Percentiles rank a stretch among this genome's conserved stretches.
Conservation (phyloP, 2,329 filamentous ascomycete genomes). For the Daldinia sp. region DNA sequence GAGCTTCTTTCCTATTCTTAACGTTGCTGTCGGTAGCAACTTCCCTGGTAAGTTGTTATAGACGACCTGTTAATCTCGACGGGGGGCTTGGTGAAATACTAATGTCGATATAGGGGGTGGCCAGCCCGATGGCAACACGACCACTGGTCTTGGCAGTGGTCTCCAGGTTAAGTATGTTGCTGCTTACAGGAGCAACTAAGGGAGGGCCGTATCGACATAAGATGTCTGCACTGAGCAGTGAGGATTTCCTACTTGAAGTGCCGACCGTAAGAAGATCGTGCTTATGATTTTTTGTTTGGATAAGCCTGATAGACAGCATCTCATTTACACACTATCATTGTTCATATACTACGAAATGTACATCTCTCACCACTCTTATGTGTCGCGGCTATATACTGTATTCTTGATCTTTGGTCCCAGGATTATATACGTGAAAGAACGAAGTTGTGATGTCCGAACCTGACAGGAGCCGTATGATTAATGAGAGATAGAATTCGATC, state of each 20-base stretch:
- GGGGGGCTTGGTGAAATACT: neutral
- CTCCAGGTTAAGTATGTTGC: conserved; percentile 34
- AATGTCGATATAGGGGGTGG: conserved; percentile 18
- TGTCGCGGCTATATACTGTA: neutral
- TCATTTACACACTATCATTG: neutral
- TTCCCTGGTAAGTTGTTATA: conserved; percentile 17
- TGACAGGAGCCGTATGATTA: no score
- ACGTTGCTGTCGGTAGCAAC: conserved; percentile 33
- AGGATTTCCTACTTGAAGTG: neutral
- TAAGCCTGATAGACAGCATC: neutral
- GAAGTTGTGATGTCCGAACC: neutral
- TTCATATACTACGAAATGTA: neutral
- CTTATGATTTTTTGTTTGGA: neutral
- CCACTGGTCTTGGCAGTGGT: conserved; percentile 29
- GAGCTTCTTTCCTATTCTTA: conserved; percentile 31
- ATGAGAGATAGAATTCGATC: neutral
- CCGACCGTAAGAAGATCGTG: neutral
- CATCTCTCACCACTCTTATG: neutral
- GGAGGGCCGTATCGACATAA: neutral
- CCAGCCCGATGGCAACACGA: conserved; percentile 29
- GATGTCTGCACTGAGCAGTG: neutral
- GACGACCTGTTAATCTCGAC: neutral
- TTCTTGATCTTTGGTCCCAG: neutral
- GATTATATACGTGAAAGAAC: neutral
- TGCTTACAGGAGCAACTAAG: conserved; percentile 21